A percentile compares a stretch with the other conserved stretches of the same genome.
Conservation (phyloP, 108 stramenopile species). For the Mayamaea pseudoterrestris region DNA sequence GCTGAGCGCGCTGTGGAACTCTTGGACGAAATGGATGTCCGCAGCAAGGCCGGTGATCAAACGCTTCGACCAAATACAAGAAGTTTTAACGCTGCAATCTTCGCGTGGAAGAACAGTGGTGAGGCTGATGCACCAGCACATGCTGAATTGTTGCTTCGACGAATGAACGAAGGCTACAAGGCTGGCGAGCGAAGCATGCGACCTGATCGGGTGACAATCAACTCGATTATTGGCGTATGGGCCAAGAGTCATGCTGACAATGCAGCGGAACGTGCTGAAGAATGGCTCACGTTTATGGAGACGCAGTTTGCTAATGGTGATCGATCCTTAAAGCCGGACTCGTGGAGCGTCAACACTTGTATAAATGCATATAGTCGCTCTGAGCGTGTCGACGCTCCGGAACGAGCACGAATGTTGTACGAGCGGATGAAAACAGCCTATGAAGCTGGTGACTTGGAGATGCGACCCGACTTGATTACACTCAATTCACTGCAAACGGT, state of each 20-base stretch:
- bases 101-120: slow-evolving; percentile 32
- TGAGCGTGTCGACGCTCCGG: slow-evolving; percentile 6
- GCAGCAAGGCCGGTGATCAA: slow-evolving; percentile 1
- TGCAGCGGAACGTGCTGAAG: slow-evolving; percentile 3
- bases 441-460: slow-evolving; percentile 7
- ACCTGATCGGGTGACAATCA: slow-evolving; percentile 11
- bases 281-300: slow-evolving; percentile 4
- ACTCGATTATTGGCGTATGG: slow-evolving; percentile 13
- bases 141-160: slow-evolving; percentile 34
- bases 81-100: slow-evolving; percentile 28
- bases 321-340: slow-evolving; percentile 5
- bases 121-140: slow-evolving; percentile 13
- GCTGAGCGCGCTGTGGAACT: slow-evolving; percentile 22
- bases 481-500: slow-evolving; percentile 14
- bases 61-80: slow-evolving; percentile 7
- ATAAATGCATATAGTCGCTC: slow-evolving; percentile 29
- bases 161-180: slow-evolving; percentile 22
- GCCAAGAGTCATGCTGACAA: slow-evolving; percentile 3
- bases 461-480: slow-evolving; percentile 15
- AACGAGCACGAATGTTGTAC: slow-evolving; percentile 11
- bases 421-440: slow-evolving; percentile 11
- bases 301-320: not conserved
- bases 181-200: not conserved
- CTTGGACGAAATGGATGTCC: slow-evolving; percentile 17
- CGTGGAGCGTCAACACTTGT: slow-evolving; percentile 2